phyloP scores from a whole-genome alignment of 805 yeast species.

The Yarrowia alimentaria region DNA sequence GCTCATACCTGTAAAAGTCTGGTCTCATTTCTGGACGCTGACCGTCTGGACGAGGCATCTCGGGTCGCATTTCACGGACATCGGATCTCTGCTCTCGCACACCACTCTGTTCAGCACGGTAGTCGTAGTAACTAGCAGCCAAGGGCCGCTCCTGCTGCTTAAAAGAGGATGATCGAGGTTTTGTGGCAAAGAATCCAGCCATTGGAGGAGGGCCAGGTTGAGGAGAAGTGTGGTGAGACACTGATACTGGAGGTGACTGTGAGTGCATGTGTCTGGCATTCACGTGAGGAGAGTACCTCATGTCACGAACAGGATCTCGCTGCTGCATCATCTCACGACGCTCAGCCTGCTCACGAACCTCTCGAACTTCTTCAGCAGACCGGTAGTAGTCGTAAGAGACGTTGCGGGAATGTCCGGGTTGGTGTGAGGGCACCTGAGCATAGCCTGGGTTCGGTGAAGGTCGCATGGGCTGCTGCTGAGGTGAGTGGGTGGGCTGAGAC shows the following conservation, averaged over 20 bases:
- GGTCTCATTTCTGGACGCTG: too few relatives aligned
- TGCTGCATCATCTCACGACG: too few relatives aligned
- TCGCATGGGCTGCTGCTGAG: not conserved
- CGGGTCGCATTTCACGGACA: too few relatives aligned
- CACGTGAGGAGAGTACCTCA: slow-evolving; percentile 25
- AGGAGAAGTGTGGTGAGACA: slow-evolving; percentile 3
- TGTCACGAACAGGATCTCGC: slow-evolving; percentile 3
- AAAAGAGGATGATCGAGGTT: slow-evolving; percentile 18
- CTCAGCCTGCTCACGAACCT: too few relatives aligned
- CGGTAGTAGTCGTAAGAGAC: slow-evolving; percentile 17
- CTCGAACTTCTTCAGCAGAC: too few relatives aligned
- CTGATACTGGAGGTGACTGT: slow-evolving; percentile 5
- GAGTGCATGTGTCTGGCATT: slow-evolving; percentile 15
- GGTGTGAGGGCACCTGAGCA: too few relatives aligned
- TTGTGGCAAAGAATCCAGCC: slow-evolving; percentile 21
- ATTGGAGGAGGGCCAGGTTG: slow-evolving; percentile 24
- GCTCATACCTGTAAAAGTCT: too few relatives aligned
- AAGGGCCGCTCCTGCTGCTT: slow-evolving; percentile 1
- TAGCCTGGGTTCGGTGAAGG: too few relatives aligned
- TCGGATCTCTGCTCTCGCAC: not conserved
- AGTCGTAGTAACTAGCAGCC: not conserved
- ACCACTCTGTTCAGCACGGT: not conserved
- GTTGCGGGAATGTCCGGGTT: too few relatives aligned
- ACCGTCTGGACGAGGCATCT: too few relatives aligned
- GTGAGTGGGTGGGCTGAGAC: too few relatives aligned